Evolutionary conservation across 2,329 filamentous ascomycete species (phyloP).

Genomic region (Periconia digitata): DNA sequence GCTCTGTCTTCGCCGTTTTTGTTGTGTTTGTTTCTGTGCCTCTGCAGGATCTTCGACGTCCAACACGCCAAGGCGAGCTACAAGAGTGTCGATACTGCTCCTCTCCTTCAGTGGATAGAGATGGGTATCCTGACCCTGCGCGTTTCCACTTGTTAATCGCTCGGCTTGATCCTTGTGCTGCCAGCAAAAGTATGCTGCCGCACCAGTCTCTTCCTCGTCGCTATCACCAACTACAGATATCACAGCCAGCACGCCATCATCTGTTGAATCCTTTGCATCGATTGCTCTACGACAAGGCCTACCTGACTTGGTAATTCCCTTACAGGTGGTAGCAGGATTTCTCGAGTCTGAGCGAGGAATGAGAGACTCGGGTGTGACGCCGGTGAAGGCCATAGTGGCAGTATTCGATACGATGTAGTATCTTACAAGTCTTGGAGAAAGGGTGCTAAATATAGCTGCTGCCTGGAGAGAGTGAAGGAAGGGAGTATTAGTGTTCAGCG

Average conservation of each 20-base stretch:
- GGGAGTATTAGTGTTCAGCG: background rate
- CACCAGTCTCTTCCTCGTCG: slow-evolving; percentile 59
- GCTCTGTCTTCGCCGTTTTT: slow-evolving; percentile 30
- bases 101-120: slow-evolving; percentile 64
- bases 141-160: slow-evolving; percentile 31
- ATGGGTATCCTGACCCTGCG: slow-evolving; percentile 38
- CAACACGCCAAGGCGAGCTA: slow-evolving; percentile 76
- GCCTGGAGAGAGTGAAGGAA: background rate
- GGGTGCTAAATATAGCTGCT: background rate
- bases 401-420: background rate
- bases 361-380: slow-evolving; percentile 73
- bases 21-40: slow-evolving; percentile 29
- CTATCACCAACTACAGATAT: slow-evolving; percentile 39
- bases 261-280: slow-evolving; percentile 47
- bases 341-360: slow-evolving; percentile 81
- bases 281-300: slow-evolving; percentile 78
- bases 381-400: slow-evolving; percentile 32
- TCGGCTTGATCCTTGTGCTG: slow-evolving; percentile 89
- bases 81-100: slow-evolving; percentile 83
- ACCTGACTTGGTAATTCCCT: slow-evolving; percentile 82
- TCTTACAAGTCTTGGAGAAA: background rate
- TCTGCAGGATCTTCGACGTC: slow-evolving; percentile 56
- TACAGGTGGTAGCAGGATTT: slow-evolving; percentile 80
- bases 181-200: slow-evolving; percentile 78
- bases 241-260: slow-evolving; percentile 45